Evolutionary conservation across 352 stramenopile species (phyloP).

Genomic region (Globisporangium rhizosaccharum): DNA sequence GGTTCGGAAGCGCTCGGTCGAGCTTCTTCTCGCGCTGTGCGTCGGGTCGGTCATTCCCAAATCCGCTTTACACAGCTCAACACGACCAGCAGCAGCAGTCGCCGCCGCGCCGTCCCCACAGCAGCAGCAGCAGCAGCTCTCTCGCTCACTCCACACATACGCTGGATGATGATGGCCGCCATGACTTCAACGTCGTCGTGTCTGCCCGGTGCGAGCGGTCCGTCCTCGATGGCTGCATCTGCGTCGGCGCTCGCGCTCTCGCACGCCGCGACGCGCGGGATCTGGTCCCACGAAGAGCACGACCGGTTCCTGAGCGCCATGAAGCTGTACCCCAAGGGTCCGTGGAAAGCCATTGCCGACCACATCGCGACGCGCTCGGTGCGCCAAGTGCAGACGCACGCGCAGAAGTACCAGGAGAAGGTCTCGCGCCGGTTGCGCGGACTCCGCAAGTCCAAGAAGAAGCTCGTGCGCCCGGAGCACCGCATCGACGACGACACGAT

Average conservation of each 20-base stretch:
- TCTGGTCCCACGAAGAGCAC: constrained; percentile 66
- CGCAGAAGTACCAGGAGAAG: constrained; percentile 81
- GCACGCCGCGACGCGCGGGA: constrained; percentile 20
- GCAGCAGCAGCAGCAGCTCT: neutral
- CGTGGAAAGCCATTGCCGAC: constrained; percentile 69
- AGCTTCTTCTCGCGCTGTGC: neutral
- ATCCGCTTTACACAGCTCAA: constrained; percentile 1
- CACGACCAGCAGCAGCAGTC: neutral
- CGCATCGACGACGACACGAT: constrained; percentile 58
- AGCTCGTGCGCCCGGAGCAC: constrained; percentile 49
- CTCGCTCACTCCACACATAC: neutral
- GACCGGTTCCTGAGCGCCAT: constrained; percentile 67
- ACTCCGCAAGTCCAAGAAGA: constrained; percentile 69
- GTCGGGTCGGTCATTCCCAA: constrained; percentile 8
- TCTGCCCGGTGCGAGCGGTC: constrained; percentile 7
- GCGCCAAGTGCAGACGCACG: constrained; percentile 68
- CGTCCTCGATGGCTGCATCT: neutral
- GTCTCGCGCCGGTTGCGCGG: constrained; percentile 55
- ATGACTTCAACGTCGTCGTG: constrained; percentile 16
- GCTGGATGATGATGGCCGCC: constrained; percentile 12
- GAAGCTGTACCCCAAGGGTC: constrained; percentile 60
- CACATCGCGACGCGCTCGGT: constrained; percentile 66
- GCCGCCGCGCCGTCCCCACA: neutral
- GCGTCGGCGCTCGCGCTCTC: constrained; percentile 2
- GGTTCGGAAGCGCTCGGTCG: too few species aligned